Evolutionary conservation across 768 basidiomycete species (phyloP), one percentile per base, ranked within the genome.

Genomic region (Mycena venus): DNA sequence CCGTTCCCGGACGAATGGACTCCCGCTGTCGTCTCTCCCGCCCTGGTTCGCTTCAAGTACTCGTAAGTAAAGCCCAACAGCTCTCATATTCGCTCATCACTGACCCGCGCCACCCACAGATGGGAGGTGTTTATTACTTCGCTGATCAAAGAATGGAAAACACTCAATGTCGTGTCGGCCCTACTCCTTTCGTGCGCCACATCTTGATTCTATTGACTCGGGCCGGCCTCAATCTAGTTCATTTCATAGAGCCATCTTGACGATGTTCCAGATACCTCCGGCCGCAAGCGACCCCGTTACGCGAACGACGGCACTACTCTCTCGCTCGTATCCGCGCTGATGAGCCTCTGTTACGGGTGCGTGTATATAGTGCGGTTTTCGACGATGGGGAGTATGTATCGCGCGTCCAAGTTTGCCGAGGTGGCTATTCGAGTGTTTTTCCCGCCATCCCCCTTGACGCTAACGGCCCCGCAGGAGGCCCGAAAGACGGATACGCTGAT

Each of bases 101-200:
- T 49, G 0, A 14, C 56, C 11, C 34, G 25, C 58, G 14, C 88
- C 88, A 75, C 75, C n/a, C n/a, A 79, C 9, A 88, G 91, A 2
- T 95, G 94, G 94, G 94, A 95, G 81, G 82, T 78, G 0, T 94
- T 95, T 75, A 88, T 94, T 14, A 91, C 93, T 67, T 90, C 92
- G 0, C 84, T 95, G n/a, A 72, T 88, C 74, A 87, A 90, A 31
- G 93, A 94, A 77, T 94, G 93, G 93, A 94, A 94, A 84, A 94
- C 93, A 8, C 70, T 88, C 49, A 95, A 95, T 77, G 85, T 95
- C 23, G 90, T 95, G 23, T 94, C 93, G 15, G 94, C 92, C 9
- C 80, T 95, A 32, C 80, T 88, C 23, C 80, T 87, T 27, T 86
- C 87, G 87, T 89, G 60, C 62, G 86, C 80, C 7, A 1, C 58